A percentile compares a stretch with the other conserved stretches of the same genome.
Conservation (phyloP, 192 early-diverging fungal genomes). For the Coemansia sp. region DNA sequence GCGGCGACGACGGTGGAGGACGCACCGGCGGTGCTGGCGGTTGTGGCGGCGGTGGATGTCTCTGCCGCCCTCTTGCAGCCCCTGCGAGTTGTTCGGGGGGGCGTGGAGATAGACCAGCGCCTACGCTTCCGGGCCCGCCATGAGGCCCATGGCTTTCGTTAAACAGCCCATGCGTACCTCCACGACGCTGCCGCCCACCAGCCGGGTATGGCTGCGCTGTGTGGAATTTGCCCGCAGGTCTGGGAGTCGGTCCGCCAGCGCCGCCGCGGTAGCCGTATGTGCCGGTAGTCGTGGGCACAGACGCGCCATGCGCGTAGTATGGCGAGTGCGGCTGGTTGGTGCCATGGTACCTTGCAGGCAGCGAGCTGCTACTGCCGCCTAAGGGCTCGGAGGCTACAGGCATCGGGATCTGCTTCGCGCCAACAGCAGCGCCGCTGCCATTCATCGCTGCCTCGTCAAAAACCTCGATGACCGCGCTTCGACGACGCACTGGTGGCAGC, state of each 20-base stretch:
- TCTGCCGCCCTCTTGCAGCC: neutral
- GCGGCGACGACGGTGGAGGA: neutral
- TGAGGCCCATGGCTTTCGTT: neutral
- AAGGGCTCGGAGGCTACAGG: neutral
- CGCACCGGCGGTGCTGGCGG: neutral
- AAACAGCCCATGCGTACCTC: slow-evolving; percentile 10
- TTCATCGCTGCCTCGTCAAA: slow-evolving; percentile 17
- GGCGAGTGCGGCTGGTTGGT: slow-evolving; percentile 47
- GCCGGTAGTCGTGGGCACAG: neutral
- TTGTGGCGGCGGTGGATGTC: neutral
- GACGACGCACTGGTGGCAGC: slow-evolving; percentile 14
- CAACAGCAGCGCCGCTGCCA: no score
- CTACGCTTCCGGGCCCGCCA: neutral
- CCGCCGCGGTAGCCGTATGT: slow-evolving; percentile 15
- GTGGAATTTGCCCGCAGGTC: slow-evolving; percentile 2
- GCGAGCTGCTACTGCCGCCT: neutral
- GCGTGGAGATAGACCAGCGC: neutral
- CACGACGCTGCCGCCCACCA: slow-evolving; percentile 1
- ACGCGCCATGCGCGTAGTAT: slow-evolving; percentile 49
- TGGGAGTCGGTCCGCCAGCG: neutral
- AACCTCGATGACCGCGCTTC: slow-evolving; percentile 44
- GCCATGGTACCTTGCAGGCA: slow-evolving; percentile 51
- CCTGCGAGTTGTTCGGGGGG: neutral
- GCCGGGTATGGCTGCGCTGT: neutral
- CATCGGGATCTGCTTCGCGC: neutral